Percentiles rank a stretch among this genome's conserved stretches.
Conservation (phyloP, 495 filamentous ascomycete genomes). For the Monascus purpureus region DNA sequence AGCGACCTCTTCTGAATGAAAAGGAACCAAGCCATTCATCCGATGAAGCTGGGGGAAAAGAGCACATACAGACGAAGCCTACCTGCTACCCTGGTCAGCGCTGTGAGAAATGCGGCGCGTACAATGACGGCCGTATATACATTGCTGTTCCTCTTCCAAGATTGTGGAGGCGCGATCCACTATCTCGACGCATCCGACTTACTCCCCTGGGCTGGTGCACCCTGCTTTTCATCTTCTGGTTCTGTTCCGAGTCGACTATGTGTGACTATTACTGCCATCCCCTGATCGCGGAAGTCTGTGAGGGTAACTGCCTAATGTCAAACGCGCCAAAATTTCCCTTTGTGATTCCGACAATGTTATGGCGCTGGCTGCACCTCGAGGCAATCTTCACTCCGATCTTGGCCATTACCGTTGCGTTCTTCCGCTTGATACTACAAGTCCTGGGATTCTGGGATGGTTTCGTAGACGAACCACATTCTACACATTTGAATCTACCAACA, state of each 20-base stretch:
- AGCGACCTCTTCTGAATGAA: conserved; percentile 30
- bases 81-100: conserved; percentile 4
- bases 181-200: conserved; percentile 28
- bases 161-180: conserved; percentile 35
- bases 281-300: conserved; percentile 26
- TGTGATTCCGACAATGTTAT: conserved; percentile 33
- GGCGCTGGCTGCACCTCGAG: conserved; percentile 28
- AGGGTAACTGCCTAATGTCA: conserved; percentile 31
- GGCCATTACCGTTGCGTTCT: conserved; percentile 17
- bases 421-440: conserved; percentile 20
- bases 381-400: conserved; percentile 17
- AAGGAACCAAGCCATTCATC: not conserved
- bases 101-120: conserved; percentile 16
- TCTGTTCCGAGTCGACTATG: conserved; percentile 44
- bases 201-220: conserved; percentile 43
- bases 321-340: conserved; percentile 33
- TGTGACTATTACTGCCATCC: conserved; percentile 50
- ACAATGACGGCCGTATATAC: conserved; percentile 15
- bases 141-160: conserved; percentile 42
- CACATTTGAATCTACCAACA: conserved; percentile 16
- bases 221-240: conserved; percentile 38
- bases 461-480: conserved; percentile 19
- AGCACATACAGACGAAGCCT: not conserved
- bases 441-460: conserved; percentile 32
- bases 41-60: not conserved